Evolutionary conservation across 2,329 filamentous ascomycete genomes (phyloP).

Genomic region (Helminthosporium solani): DNA sequence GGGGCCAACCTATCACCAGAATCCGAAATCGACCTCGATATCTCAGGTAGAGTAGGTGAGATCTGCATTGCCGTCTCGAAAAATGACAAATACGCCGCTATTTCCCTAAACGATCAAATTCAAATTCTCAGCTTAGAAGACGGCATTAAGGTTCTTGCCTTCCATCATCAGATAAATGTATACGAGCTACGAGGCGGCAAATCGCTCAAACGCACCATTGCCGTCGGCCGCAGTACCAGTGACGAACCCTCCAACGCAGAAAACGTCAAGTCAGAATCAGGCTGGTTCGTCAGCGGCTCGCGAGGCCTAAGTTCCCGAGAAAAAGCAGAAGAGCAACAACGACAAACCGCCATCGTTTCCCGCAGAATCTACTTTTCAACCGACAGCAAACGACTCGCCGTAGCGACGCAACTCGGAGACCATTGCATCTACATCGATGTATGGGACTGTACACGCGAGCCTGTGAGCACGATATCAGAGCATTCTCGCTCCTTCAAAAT

Average conservation of each 20-base stretch:
- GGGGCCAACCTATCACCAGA: conserved; percentile 21
- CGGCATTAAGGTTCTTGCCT: conserved; percentile 20
- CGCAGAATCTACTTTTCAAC: conserved; percentile 38
- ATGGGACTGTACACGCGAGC: conserved; percentile 27
- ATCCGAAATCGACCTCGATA: conserved; percentile 18
- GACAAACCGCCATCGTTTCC: conserved; percentile 28
- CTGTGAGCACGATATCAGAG: conserved; percentile 27
- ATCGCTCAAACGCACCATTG: conserved; percentile 21
- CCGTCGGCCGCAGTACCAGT: conserved; percentile 18
- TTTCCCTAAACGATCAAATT: conserved; percentile 24
- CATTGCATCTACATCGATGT: conserved; percentile 32
- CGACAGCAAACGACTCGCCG: conserved; percentile 33
- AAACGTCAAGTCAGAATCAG: conserved; percentile 11
- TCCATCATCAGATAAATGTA: conserved; percentile 28
- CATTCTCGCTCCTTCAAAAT: conserved; percentile 28
- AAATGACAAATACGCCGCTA: conserved; percentile 23
- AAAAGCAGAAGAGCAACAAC: conserved; percentile 32
- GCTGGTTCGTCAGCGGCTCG: conserved; percentile 21
- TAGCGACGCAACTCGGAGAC: conserved; percentile 38
- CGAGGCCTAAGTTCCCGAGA: conserved; percentile 22
- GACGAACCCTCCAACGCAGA: conserved; percentile 11
- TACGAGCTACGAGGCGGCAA: conserved; percentile 24
- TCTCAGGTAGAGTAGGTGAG: conserved; percentile 10
- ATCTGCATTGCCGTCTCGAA: conserved; percentile 23
- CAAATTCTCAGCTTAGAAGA: conserved; percentile 20